phyloP scores from a whole-genome alignment of 306 rosid genomes.

The Coriaria nepalensis region DNA sequence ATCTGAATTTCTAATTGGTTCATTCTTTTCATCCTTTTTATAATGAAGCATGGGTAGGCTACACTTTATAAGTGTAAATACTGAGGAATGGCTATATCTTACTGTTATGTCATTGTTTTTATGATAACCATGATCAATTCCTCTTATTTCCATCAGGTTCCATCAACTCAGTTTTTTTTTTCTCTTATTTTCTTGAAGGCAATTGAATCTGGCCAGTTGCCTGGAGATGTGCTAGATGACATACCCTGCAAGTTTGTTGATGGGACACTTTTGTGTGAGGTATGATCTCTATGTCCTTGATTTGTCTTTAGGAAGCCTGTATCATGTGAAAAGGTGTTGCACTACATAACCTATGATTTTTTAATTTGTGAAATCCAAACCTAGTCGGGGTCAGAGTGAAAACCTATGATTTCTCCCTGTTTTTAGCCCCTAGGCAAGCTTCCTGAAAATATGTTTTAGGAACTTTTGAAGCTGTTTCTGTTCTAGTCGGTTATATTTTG shows the following conservation, averaged over 20 bases:
- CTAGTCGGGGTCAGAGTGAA: neutral
- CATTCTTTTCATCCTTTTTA: too few relatives aligned
- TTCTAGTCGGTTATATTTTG: too few relatives aligned
- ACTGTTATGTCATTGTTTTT: neutral
- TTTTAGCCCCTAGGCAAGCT: neutral
- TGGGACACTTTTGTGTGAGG: conserved; percentile 90
- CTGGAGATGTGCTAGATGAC: conserved; percentile 87
- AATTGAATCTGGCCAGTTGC: conserved; percentile 92
- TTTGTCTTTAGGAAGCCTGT: conserved; percentile 12
- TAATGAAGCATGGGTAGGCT: too few relatives aligned
- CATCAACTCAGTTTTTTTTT: conserved; percentile 9
- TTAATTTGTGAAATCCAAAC: too few relatives aligned
- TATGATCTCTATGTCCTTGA: conserved; percentile 20
- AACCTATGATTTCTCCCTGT: neutral
- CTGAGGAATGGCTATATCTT: neutral
- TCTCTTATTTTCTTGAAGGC: conserved; percentile 48
- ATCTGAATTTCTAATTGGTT: too few relatives aligned
- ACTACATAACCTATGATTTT: too few relatives aligned
- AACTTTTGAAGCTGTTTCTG: too few relatives aligned
- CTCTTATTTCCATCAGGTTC: neutral
- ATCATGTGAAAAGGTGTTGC: neutral
- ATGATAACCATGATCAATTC: conserved; percentile 1
- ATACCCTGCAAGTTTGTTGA: conserved; percentile 82
- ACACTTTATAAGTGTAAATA: neutral
- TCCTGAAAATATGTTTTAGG: too few relatives aligned